Conservation (phyloP, 257 asterid species). For the Avicennia marina region DNA sequence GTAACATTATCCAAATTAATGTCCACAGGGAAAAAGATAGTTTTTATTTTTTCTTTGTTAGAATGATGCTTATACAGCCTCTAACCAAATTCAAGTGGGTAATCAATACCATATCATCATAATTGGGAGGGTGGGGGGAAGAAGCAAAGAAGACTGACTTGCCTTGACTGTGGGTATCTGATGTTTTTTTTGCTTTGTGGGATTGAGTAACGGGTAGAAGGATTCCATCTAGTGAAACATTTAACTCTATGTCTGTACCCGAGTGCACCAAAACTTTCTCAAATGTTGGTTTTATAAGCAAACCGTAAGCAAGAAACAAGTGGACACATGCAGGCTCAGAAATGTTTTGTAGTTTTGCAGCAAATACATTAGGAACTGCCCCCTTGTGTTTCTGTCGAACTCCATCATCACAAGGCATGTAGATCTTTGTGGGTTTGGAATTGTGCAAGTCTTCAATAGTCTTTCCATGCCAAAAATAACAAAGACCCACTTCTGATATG, state of each 20-base stretch:
- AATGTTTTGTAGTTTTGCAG: slow-evolving; percentile 65
- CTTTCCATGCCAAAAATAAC: slow-evolving; percentile 85
- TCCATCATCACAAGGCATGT: slow-evolving; percentile 41
- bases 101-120: too few relatives aligned
- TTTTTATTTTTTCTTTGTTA: too few relatives aligned
- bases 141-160: slow-evolving; percentile 17
- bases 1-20: too few relatives aligned
- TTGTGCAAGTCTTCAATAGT: slow-evolving; percentile 54
- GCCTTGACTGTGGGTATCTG: slow-evolving; percentile 46
- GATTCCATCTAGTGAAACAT: slow-evolving; percentile 58
- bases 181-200: slow-evolving; percentile 45
- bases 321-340: slow-evolving; percentile 47
- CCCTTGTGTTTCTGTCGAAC: slow-evolving; percentile 49
- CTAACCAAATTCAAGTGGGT: too few relatives aligned
- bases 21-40: too few relatives aligned
- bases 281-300: slow-evolving; percentile 70
- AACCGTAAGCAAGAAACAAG: slow-evolving; percentile 73
- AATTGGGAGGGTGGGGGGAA: background rate
- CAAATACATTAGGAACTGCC: slow-evolving; percentile 54
- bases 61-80: too few relatives aligned
- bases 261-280: slow-evolving; percentile 67
- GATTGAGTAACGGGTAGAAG: slow-evolving; percentile 62
- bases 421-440: slow-evolving; percentile 69
- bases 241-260: slow-evolving; percentile 61
- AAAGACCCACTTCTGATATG: slow-evolving; percentile 77